Evolutionary conservation across 352 stramenopile genomes (phyloP).

Genomic region (Thalassiosira mediterranea): DNA sequence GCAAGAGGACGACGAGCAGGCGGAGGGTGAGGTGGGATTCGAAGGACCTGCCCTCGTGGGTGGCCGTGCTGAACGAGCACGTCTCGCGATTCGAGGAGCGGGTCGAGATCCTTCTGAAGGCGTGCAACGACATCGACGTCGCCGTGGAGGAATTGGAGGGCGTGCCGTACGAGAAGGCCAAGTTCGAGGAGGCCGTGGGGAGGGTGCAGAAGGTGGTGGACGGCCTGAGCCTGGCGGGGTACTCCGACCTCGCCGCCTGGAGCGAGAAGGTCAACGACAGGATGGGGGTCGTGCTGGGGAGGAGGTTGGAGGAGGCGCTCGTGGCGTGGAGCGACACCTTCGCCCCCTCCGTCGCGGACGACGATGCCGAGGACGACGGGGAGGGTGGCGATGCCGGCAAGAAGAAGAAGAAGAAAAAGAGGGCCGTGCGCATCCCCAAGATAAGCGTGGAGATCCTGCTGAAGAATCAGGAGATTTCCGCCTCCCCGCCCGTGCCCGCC

Average conservation of each 20-base stretch:
- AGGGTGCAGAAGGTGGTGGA: slow-evolving; percentile 93
- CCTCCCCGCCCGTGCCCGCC: slow-evolving; percentile 93
- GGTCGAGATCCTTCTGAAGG: slow-evolving; percentile 94
- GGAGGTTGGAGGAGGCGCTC: slow-evolving; percentile 79
- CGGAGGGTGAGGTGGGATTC: slow-evolving; percentile 78
- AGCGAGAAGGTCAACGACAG: slow-evolving; percentile 90
- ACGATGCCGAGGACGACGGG: slow-evolving; percentile 10
- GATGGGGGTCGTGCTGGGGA: slow-evolving; percentile 88
- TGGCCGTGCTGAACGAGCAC: slow-evolving; percentile 85
- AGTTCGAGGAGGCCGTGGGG: slow-evolving; percentile 82
- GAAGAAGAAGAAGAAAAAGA: slow-evolving; percentile 45
- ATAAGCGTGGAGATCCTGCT: slow-evolving; percentile 90
- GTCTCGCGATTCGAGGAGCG: slow-evolving; percentile 97
- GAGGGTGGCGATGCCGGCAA: slow-evolving; percentile 6
- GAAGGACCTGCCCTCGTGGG: slow-evolving; percentile 77
- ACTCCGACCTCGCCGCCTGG: slow-evolving; percentile 91
- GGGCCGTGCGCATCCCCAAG: slow-evolving; percentile 57
- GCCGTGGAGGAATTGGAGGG: slow-evolving; percentile 84
- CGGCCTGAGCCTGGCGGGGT: slow-evolving; percentile 93
- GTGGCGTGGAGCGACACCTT: slow-evolving; percentile 68
- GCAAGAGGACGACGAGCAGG: slow-evolving; percentile 59
- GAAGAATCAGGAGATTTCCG: slow-evolving; percentile 95
- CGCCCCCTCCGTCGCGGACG: slow-evolving; percentile 7
- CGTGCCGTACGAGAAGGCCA: slow-evolving; percentile 74
- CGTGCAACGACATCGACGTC: slow-evolving; percentile 91